Conservation (phyloP, 2,329 filamentous ascomycete genomes). For the Aureobasidium vineae region DNA sequence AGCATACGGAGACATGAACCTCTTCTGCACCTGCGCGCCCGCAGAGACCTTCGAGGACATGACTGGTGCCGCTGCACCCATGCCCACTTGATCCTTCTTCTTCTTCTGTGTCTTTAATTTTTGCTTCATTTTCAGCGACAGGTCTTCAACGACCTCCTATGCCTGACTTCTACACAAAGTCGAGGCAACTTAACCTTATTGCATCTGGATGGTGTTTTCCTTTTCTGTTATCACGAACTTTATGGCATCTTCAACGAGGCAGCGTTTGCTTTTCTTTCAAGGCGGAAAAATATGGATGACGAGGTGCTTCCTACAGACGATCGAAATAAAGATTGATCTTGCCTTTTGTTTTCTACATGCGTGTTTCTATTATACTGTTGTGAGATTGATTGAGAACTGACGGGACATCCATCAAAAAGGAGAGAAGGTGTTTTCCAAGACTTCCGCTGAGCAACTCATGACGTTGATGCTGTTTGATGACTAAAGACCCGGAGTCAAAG, state of each 20-base stretch:
- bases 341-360: neutral
- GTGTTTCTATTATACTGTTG: neutral
- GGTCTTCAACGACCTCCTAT: slow-evolving; percentile 24
- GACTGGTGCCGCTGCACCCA: slow-evolving; percentile 37
- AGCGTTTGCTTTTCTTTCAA: neutral
- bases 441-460: too few species aligned
- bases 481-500: too few species aligned
- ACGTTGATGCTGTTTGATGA: too few species aligned
- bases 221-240: slow-evolving; percentile 4
- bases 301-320: neutral
- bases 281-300: neutral
- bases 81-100: slow-evolving; percentile 11
- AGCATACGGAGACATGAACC: slow-evolving; percentile 88
- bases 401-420: neutral
- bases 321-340: neutral
- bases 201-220: slow-evolving; percentile 12
- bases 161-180: neutral
- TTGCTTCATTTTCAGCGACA: slow-evolving; percentile 4
- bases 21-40: slow-evolving; percentile 92
- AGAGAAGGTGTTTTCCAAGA: neutral
- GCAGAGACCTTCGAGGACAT: slow-evolving; percentile 59
- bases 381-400: neutral
- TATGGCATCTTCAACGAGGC: slow-evolving; percentile 25
- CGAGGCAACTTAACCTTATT: neutral
- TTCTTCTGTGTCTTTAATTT: neutral